These are phyloP conservation scores for Myxozyma neglecta DNA, from an alignment of 805 yeast species.

Conservation along the genomic window DNA sequence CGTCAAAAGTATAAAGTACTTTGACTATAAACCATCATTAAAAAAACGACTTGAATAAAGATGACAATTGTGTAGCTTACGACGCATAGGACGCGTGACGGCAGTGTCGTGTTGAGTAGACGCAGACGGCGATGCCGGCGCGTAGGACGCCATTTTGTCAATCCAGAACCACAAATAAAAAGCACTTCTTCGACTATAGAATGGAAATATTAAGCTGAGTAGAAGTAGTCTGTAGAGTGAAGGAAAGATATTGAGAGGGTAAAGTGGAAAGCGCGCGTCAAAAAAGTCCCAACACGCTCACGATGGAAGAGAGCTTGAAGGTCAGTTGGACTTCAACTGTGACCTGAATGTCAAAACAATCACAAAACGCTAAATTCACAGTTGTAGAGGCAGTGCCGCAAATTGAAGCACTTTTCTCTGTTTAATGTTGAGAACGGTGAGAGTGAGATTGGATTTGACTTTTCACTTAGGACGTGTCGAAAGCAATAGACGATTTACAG, in stretches of 20 bases:
- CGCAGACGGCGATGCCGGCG: slow-evolving; percentile 2
- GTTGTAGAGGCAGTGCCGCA: too few species aligned
- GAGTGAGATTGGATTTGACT: too few species aligned
- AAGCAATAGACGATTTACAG: too few species aligned
- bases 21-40: slow-evolving; percentile 33
- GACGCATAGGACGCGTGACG: slow-evolving; percentile 24
- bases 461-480: too few species aligned
- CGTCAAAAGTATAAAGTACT: slow-evolving; percentile 43
- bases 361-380: too few species aligned
- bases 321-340: too few species aligned
- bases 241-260: neutral
- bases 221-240: neutral
- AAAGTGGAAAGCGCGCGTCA: neutral
- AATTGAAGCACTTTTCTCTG: too few species aligned
- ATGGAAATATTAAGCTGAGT: neutral
- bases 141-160: slow-evolving; percentile 11
- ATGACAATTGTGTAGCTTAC: neutral
- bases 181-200: neutral
- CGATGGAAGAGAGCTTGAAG: too few species aligned
- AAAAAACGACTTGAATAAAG: neutral
- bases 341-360: too few species aligned
- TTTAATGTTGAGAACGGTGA: too few species aligned
- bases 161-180: neutral
- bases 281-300: too few species aligned
- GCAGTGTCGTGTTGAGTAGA: slow-evolving; percentile 3